A percentile compares a stretch with the other conserved stretches of the same genome.
phyloP scores from a whole-genome alignment of 176 grass and related monocot genomes.

The Oryza punctata region DNA sequence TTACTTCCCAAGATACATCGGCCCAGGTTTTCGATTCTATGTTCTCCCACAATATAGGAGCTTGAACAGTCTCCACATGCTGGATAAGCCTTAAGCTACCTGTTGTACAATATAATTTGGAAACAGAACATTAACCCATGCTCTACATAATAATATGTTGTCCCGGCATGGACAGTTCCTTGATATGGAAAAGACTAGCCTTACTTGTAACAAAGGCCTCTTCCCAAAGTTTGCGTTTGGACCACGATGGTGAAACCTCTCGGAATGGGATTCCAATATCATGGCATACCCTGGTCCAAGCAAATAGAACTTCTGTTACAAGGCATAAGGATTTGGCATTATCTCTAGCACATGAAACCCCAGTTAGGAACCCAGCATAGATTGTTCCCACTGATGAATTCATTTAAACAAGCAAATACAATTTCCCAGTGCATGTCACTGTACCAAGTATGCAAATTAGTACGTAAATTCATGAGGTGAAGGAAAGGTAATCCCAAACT shows the following conservation, averaged over 20 bases:
- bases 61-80: conserved; percentile 75
- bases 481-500: background rate
- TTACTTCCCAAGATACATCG: conserved; percentile 61
- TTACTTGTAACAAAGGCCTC: conserved; percentile 95
- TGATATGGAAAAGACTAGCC: background rate
- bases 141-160: conserved; percentile 33
- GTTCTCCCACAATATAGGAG: conserved; percentile 49
- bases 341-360: background rate
- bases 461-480: background rate
- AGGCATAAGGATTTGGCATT: conserved; percentile 25
- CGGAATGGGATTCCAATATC: conserved; percentile 62
- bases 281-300: conserved; percentile 65
- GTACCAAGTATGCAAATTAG: background rate
- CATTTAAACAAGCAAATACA: background rate
- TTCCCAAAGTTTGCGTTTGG: conserved; percentile 67
- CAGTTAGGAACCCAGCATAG: background rate
- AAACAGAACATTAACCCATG: conserved; percentile 17
- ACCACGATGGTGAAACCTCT: conserved; percentile 83
- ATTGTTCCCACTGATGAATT: background rate
- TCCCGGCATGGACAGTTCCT: background rate
- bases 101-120: conserved; percentile 26
- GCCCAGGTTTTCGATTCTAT: conserved; percentile 64
- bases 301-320: conserved; percentile 20
- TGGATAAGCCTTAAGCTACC: conserved; percentile 93
- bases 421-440: background rate